Percentiles rank a stretch among this genome's conserved stretches.
These are phyloP conservation scores for Amanita rimosa DNA, from an alignment of 768 basidiomycete genomes.

Conservation along the genomic window DNA sequence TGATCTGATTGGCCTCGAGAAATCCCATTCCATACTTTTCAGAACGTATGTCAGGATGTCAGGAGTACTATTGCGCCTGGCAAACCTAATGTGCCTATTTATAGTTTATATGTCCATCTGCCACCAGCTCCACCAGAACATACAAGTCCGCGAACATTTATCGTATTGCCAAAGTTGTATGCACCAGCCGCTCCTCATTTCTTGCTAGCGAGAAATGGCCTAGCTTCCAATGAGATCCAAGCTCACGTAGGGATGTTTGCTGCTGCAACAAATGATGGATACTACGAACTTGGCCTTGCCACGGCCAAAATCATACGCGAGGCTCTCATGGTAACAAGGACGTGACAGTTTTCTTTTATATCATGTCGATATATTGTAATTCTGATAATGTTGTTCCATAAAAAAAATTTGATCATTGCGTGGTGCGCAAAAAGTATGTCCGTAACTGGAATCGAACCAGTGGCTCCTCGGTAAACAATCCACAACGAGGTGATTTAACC, in stretches of 20 bases:
- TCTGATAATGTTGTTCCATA: too few species aligned
- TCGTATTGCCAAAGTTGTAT: conserved; percentile 53
- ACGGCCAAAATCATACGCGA: conserved; percentile 52
- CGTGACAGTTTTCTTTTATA: neutral
- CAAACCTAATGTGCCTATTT: neutral
- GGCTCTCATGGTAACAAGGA: conserved; percentile 7
- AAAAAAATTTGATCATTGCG: too few species aligned
- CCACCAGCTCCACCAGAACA: conserved; percentile 57
- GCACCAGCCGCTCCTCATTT: conserved; percentile 44
- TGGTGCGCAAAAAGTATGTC: neutral
- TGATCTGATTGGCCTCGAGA: conserved; percentile 46
- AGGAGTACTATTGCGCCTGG: neutral
- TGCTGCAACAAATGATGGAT: conserved; percentile 75
- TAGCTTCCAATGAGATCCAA: conserved; percentile 66
- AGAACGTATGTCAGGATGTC: conserved; percentile 63
- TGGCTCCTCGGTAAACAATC: conserved; percentile 4
- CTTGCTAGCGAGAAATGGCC: conserved; percentile 48
- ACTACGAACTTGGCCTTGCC: conserved; percentile 73
- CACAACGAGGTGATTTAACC: conserved; percentile 7
- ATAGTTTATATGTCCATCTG: conserved; percentile 71
- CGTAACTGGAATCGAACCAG: conserved; percentile 7
- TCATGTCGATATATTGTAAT: neutral
- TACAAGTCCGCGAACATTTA: conserved; percentile 58
- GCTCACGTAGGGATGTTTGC: conserved; percentile 90
- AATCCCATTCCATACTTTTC: conserved; percentile 56